Percentiles rank a stretch among this genome's conserved stretches.
Evolutionary conservation across 2,329 filamentous ascomycete genomes (phyloP).

Genomic region (Cytospora mali): DNA sequence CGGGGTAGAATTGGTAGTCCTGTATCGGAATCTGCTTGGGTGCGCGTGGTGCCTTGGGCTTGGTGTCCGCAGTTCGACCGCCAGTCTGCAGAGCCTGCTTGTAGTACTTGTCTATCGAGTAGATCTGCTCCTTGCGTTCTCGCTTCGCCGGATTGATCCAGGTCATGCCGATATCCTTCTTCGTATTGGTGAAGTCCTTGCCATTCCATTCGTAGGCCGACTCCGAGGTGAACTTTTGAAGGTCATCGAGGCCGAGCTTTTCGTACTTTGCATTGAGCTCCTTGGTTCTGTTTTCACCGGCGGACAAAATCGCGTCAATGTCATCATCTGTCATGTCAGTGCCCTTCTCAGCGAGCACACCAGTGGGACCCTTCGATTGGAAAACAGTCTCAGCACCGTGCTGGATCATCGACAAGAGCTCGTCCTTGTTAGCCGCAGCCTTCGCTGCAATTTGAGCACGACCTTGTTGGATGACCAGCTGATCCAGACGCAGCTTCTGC

Average conservation of each 20-base stretch:
- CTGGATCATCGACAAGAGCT: slow-evolving; percentile 96
- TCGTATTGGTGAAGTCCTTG: slow-evolving; percentile 87
- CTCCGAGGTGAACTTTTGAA: slow-evolving; percentile 97
- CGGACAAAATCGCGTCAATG: slow-evolving; percentile 83
- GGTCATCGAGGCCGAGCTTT: slow-evolving; percentile 92
- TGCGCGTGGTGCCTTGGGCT: slow-evolving; percentile 92
- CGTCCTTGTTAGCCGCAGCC: slow-evolving; percentile 91
- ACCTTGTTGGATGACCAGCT: slow-evolving; percentile 97
- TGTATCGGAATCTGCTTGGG: slow-evolving; percentile 91
- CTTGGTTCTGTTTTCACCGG: slow-evolving; percentile 86
- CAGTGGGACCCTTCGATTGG: slow-evolving; percentile 68
- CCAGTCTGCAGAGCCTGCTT: slow-evolving; percentile 82
- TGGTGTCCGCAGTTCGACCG: slow-evolving; percentile 76
- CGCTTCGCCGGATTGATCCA: slow-evolving; percentile 99
- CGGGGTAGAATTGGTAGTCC: slow-evolving; percentile 96
- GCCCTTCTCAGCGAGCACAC: slow-evolving; percentile 59
- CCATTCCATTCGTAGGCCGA: slow-evolving; percentile 99
- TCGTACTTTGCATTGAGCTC: slow-evolving; percentile 93
- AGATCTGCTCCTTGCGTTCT: slow-evolving; percentile 96
- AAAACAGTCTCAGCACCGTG: slow-evolving; percentile 97
- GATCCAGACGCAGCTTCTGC: slow-evolving; percentile 93
- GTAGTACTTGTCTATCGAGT: slow-evolving; percentile 99
- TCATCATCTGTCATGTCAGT: slow-evolving; percentile 79
- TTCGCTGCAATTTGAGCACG: slow-evolving; percentile 89
- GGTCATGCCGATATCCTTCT: slow-evolving; percentile 87